Evolutionary conservation across 78 protist genomes (phyloP).

Genomic region (Acrasis kona): DNA sequence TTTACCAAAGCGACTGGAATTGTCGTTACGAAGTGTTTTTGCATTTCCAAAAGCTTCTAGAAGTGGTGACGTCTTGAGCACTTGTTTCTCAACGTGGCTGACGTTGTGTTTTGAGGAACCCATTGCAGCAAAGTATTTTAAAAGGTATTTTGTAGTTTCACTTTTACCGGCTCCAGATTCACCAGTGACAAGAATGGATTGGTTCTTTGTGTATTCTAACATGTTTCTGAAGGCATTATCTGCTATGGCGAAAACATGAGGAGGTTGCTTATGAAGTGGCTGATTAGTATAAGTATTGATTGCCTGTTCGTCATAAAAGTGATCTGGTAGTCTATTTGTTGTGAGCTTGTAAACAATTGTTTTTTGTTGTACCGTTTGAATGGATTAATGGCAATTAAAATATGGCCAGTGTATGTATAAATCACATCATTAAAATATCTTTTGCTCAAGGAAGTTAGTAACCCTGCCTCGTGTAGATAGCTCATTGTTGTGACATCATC

Average conservation of each 20-base stretch:
- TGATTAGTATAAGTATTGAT: no score
- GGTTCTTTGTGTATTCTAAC: not conserved
- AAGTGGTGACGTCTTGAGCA: conserved; percentile 29
- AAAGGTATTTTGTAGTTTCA: conserved; percentile 48
- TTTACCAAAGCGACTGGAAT: conserved; percentile 80
- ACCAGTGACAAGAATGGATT: conserved; percentile 42
- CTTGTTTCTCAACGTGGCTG: conserved; percentile 32
- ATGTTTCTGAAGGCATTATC: conserved; percentile 17
- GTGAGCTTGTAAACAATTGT: conserved; percentile 11
- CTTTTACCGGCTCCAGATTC: conserved; percentile 85
- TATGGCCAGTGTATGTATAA: conserved; percentile 45
- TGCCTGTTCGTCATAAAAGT: no score
- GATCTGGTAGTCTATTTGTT: conserved; percentile 15
- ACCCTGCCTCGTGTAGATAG: conserved; percentile 14
- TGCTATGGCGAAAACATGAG: conserved; percentile 20
- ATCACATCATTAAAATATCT: conserved; percentile 2
- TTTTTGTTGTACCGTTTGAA: conserved; percentile 24
- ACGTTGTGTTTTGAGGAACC: not conserved
- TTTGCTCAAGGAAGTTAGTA: not conserved
- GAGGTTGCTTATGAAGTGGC: no score
- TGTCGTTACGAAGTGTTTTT: conserved; percentile 68
- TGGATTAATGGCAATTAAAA: conserved; percentile 68
- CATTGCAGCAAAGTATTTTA: conserved; percentile 39
- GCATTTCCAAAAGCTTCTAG: conserved; percentile 88
- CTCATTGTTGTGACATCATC: no score